Evolutionary conservation across 352 stramenopile genomes (phyloP), one percentile per base, ranked within the genome.

Genomic region (Globisporangium apiculatum): DNA sequence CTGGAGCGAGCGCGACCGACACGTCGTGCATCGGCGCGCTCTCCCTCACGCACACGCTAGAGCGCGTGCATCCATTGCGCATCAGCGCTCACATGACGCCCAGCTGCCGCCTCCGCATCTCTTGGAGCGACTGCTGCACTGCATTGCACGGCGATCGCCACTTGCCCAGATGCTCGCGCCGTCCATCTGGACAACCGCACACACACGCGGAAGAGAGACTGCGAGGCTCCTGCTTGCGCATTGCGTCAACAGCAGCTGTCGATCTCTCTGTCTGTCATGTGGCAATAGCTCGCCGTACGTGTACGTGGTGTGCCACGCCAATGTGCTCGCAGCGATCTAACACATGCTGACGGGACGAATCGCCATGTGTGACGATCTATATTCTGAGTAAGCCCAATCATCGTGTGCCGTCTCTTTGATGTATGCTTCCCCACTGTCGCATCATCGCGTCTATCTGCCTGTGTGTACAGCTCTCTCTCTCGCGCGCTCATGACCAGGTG

Each of bases 41-140:
- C 18, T 24, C 18, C 18, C 18, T 24, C 18, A 24, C 18, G 18
- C 18, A 24, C 18, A 24, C 18, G 18, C 18, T 24, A 24, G 18
- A 24, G 18, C 40, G 11, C 2, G 40, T 43, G 40, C 40, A 11
- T 11, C 40, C 40, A 43, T 43, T 11, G 7, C 40, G 7, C 40
- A 43, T 43, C 40, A 43, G 2, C 40, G 41, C 8, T 42, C 38
- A 41, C 3, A 10, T 9, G 17, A 37, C 2, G 7, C 3, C 40
- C 40, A 43, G 40, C 40, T 43, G 40, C 40, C 40, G 40, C 40
- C 7, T 55, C 36, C 50, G 36, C 36, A 55, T 43, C 49, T 58
- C 53, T 58, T 35, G 18, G 18, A 24, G 18, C 18, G 18, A 24
- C 18, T 24, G 18, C 18, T 24, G 2, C 18, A 24, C 18, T 24